These are phyloP conservation scores for Alternaria sp. DNA, from an alignment of 2,329 filamentous ascomycete genomes.

Conservation along the genomic window DNA sequence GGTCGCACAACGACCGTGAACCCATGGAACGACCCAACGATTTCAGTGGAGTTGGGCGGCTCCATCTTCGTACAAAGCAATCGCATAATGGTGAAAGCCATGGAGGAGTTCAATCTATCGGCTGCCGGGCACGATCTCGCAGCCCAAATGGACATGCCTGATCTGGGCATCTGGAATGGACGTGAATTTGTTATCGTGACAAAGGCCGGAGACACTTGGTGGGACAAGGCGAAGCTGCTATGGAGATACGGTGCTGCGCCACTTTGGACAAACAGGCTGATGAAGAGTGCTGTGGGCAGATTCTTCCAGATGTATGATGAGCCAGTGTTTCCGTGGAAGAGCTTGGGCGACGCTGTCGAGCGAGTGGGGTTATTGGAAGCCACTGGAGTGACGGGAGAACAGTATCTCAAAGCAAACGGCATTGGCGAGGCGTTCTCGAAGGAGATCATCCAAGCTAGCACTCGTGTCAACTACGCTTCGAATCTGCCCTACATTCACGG, in stretches of 20 bases:
- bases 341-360: conserved; percentile 72
- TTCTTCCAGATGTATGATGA: conserved; percentile 83
- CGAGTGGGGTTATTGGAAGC: conserved; percentile 72
- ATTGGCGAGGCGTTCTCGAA: conserved; percentile 73
- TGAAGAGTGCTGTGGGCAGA: conserved; percentile 72
- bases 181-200: conserved; percentile 74
- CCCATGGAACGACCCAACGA: conserved; percentile 70
- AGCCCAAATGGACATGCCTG: conserved; percentile 35
- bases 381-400: conserved; percentile 75
- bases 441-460: conserved; percentile 87
- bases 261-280: conserved; percentile 74
- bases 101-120: conserved; percentile 73
- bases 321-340: conserved; percentile 84
- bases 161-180: conserved; percentile 87
- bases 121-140: conserved; percentile 52
- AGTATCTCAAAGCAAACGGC: conserved; percentile 73
- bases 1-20: conserved; percentile 88
- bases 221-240: conserved; percentile 78
- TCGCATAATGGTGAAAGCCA: conserved; percentile 79
- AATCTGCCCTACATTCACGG: conserved; percentile 89
- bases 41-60: conserved; percentile 85
- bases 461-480: conserved; percentile 92
- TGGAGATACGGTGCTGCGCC: conserved; percentile 88
- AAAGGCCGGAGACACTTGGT: conserved; percentile 72
- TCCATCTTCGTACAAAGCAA: conserved; percentile 92